phyloP scores from a whole-genome alignment of 2,329 filamentous ascomycete species.

The Graphilbum ipis-grandicollis region DNA sequence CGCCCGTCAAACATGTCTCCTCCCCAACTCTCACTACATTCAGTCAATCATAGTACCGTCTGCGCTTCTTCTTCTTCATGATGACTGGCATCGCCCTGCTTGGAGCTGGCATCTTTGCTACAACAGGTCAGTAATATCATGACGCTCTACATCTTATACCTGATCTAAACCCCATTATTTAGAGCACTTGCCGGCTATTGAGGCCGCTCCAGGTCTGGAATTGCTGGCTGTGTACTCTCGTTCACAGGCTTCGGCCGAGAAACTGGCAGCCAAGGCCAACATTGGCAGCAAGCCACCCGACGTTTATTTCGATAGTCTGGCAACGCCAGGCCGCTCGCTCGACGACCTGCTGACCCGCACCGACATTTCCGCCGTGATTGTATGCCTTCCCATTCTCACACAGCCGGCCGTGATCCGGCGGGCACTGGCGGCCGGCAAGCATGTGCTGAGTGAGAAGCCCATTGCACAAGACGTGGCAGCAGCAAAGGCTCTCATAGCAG shows the following conservation, averaged over 20 bases:
- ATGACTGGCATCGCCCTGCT: constrained; percentile 13
- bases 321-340: constrained; percentile 15
- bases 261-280: background rate
- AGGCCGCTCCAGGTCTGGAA: constrained; percentile 25
- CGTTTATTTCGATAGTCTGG: constrained; percentile 36
- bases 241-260: constrained; percentile 32
- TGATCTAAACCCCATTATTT: too few species aligned
- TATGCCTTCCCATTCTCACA: constrained; percentile 41
- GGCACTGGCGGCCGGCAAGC: constrained; percentile 45
- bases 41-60: too few species aligned
- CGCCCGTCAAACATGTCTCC: too few species aligned
- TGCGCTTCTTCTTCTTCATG: too few species aligned
- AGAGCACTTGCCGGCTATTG: constrained; percentile 25
- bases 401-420: constrained; percentile 41
- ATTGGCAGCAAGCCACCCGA: constrained; percentile 15
- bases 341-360: constrained; percentile 27
- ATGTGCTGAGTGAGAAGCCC: constrained; percentile 53
- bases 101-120: constrained; percentile 16
- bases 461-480: constrained; percentile 34
- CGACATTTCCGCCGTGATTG: constrained; percentile 36
- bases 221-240: constrained; percentile 51
- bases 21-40: too few species aligned
- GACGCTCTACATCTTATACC: background rate
- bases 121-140: constrained; percentile 6
- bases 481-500: constrained; percentile 11